Conservation (phyloP, 805 yeast species). For the Metschnikowia lochheadii region DNA sequence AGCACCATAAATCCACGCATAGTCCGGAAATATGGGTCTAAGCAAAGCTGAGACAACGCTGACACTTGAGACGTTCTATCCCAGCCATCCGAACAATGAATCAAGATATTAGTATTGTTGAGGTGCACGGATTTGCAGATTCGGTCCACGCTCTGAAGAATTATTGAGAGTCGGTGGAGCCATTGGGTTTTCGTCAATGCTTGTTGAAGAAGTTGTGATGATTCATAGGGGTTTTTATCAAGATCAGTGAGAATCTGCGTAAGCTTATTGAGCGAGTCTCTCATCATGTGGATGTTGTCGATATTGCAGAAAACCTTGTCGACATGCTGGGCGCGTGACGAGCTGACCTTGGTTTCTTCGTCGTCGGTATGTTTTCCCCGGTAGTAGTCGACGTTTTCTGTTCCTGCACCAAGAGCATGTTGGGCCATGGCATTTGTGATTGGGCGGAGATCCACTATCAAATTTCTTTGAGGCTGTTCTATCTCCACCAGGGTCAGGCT, state of each 20-base stretch:
- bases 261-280: constrained; percentile 71
- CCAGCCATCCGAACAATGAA: constrained; percentile 99
- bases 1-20: constrained; percentile 80
- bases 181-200: constrained; percentile 67
- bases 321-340: constrained; percentile 27
- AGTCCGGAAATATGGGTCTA: constrained; percentile 89
- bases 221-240: constrained; percentile 48
- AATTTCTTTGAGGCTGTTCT: constrained; percentile 42
- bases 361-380: constrained; percentile 28
- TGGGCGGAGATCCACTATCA: constrained; percentile 90
- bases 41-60: constrained; percentile 76
- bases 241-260: constrained; percentile 61
- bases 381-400: constrained; percentile 88
- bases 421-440: constrained; percentile 94
- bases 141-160: constrained; percentile 72
- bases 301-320: constrained; percentile 82
- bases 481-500: constrained; percentile 18
- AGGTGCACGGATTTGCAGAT: constrained; percentile 78
- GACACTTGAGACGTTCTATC: constrained; percentile 91
- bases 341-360: constrained; percentile 7
- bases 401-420: constrained; percentile 96
- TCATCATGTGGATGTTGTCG: constrained; percentile 93
- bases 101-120: constrained; percentile 74
- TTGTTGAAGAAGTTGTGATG: constrained; percentile 37
- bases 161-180: constrained; percentile 66